Evolutionary conservation across 805 yeast genomes (phyloP).

Genomic region (Candida nanaspora): DNA sequence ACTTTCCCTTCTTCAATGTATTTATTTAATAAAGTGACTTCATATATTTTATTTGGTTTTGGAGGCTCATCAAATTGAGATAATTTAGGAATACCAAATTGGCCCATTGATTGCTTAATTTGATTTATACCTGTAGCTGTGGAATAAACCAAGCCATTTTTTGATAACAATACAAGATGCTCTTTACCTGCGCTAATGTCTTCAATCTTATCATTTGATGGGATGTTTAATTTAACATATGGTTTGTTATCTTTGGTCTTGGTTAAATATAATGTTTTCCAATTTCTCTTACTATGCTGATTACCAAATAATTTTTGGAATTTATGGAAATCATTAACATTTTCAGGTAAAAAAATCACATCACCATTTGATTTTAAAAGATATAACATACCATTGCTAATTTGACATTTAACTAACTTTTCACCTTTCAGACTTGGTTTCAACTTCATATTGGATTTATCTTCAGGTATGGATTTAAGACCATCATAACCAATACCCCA

Average conservation of each 20-base stretch:
- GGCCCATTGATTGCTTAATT: conserved; percentile 55
- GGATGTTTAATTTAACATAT: conserved; percentile 4
- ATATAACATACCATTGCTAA: conserved; percentile 51
- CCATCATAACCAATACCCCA: conserved; percentile 47
- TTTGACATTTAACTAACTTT: conserved; percentile 32
- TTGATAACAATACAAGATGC: conserved; percentile 62
- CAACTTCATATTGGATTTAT: background rate
- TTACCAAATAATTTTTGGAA: background rate
- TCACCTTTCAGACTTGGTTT: conserved; percentile 39
- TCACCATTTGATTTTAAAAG: conserved; percentile 43
- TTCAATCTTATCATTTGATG: conserved; percentile 15
- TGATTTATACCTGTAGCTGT: conserved; percentile 46
- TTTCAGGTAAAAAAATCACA: conserved; percentile 28
- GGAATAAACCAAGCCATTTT: conserved; percentile 53
- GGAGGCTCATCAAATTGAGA: conserved; percentile 62
- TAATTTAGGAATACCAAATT: conserved; percentile 70
- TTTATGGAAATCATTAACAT: conserved; percentile 11
- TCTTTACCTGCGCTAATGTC: conserved; percentile 50
- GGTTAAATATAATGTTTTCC: background rate
- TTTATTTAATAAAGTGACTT: conserved; percentile 51
- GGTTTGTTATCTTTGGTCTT: background rate
- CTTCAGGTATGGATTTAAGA: conserved; percentile 6
- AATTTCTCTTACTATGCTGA: background rate
- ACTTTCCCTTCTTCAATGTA: conserved; percentile 20
- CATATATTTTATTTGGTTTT: conserved; percentile 38